A percentile compares a stretch with the other conserved stretches of the same genome.
Evolutionary conservation across 2,329 filamentous ascomycete species (phyloP).

Genomic region (Metarhizium guizhouense): DNA sequence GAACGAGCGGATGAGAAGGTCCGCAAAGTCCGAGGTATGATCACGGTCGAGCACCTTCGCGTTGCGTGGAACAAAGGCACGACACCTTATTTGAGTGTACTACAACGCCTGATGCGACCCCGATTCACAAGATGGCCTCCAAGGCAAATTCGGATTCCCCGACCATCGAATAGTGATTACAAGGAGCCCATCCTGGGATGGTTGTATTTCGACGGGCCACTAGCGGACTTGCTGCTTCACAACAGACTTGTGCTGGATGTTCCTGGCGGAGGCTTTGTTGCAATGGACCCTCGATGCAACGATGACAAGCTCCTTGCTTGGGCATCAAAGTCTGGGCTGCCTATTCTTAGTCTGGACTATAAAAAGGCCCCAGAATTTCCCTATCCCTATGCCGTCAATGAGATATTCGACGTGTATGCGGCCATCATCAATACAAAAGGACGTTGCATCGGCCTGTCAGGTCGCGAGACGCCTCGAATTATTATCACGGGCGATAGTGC

Average conservation of each 20-base stretch:
- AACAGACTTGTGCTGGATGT: conserved; percentile 78
- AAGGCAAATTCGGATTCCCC: conserved; percentile 72
- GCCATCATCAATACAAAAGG: conserved; percentile 27
- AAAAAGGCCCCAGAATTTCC: conserved; percentile 41
- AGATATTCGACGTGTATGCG: conserved; percentile 39
- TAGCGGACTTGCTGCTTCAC: conserved; percentile 68
- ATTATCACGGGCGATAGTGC: conserved; percentile 40
- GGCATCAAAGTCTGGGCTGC: conserved; percentile 82
- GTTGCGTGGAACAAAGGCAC: conserved; percentile 94
- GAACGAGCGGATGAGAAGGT: conserved; percentile 97
- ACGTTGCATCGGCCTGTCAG: conserved; percentile 36
- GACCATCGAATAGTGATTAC: conserved; percentile 73
- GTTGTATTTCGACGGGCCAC: conserved; percentile 88
- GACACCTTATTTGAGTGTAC: conserved; percentile 70
- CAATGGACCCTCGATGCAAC: conserved; percentile 90
- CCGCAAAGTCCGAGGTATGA: conserved; percentile 72
- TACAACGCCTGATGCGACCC: conserved; percentile 67
- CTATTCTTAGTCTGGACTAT: conserved; percentile 86
- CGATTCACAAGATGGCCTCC: conserved; percentile 74
- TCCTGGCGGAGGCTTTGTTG: conserved; percentile 89
- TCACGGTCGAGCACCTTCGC: conserved; percentile 86
- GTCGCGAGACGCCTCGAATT: conserved; percentile 27
- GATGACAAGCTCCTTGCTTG: conserved; percentile 92
- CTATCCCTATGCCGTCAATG: conserved; percentile 39
- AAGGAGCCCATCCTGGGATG: conserved; percentile 74